Conservation (phyloP, 805 yeast species). For the Candida dajiaensis region DNA sequence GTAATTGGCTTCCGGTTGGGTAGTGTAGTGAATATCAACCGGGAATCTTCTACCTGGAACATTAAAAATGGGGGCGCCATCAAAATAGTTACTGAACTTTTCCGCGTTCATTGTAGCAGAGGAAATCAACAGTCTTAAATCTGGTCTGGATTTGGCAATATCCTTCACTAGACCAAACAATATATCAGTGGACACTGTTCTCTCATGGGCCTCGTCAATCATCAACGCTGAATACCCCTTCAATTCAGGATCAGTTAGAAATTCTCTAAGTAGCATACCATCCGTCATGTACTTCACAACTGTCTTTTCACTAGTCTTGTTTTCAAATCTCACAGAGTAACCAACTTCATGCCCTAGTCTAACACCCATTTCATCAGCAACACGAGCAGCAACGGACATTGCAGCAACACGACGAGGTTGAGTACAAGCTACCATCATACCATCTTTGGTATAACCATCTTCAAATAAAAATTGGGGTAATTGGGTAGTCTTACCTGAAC, state of each 20-base stretch:
- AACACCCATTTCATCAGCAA: conserved; percentile 82
- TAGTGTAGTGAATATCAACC: conserved; percentile 77
- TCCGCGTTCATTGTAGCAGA: conserved; percentile 94
- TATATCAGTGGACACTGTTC: conserved; percentile 88
- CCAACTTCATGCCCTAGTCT: conserved; percentile 87
- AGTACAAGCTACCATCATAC: conserved; percentile 73
- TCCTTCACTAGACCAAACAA: conserved; percentile 77
- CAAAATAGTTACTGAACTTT: conserved; percentile 77
- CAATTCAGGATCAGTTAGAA: conserved; percentile 68
- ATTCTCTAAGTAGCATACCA: conserved; percentile 89
- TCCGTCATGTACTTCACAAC: conserved; percentile 88
- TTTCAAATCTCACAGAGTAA: conserved; percentile 84
- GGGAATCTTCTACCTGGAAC: conserved; percentile 95
- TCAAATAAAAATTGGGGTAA: conserved; percentile 82
- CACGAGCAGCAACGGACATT: conserved; percentile 82
- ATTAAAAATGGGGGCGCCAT: conserved; percentile 76
- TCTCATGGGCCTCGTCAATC: conserved; percentile 97
- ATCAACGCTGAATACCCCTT: conserved; percentile 71
- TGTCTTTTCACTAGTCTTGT: conserved; percentile 59
- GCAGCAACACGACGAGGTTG: conserved; percentile 98
- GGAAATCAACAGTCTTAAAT: conserved; percentile 71
- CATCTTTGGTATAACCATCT: conserved; percentile 62
- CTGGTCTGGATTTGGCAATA: conserved; percentile 55
- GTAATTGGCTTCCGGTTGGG: conserved; percentile 87
- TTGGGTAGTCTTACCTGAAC: conserved; percentile 95